A percentile compares a stretch with the other conserved stretches of the same genome.
Evolutionary conservation across 225 moss, liverwort and hornwort genomes (phyloP).

Genomic region (Thuidium tamariscinum): DNA sequence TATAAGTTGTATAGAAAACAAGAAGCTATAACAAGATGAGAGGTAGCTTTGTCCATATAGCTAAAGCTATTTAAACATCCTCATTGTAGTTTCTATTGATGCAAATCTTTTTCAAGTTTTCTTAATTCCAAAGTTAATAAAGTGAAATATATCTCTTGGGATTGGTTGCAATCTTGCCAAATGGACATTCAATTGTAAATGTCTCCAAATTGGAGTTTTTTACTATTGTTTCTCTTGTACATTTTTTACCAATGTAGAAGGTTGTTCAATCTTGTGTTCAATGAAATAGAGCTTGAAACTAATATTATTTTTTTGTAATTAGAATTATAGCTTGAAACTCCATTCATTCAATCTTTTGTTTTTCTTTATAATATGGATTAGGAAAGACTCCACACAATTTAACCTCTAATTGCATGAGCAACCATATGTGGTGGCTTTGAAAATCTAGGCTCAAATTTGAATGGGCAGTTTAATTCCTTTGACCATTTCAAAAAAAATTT

Average conservation of each 20-base stretch:
- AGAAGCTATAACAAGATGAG: accelerated
- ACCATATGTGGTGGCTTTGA: neutral
- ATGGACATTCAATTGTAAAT: neutral
- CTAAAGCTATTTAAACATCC: neutral
- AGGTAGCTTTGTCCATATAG: neutral
- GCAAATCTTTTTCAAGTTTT: neutral
- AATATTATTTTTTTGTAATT: neutral
- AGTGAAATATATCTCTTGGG: neutral
- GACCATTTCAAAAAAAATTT: too few relatives aligned
- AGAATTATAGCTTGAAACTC: neutral
- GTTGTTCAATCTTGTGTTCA: too few relatives aligned
- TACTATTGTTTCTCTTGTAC: too few relatives aligned
- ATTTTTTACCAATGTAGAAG: neutral
- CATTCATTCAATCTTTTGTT: neutral
- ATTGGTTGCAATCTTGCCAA: neutral
- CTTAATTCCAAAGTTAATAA: neutral
- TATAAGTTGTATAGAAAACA: neutral
- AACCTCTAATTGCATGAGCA: too few relatives aligned
- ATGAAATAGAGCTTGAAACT: neutral
- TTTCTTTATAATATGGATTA: neutral
- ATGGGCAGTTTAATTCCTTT: too few relatives aligned
- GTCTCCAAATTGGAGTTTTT: neutral
- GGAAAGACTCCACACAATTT: neutral
- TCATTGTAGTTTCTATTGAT: accelerated
- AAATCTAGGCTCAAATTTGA: too few relatives aligned